Base-by-base conservation (phyloP, 495 filamentous ascomycete species). In the Podospora comata region DNA sequence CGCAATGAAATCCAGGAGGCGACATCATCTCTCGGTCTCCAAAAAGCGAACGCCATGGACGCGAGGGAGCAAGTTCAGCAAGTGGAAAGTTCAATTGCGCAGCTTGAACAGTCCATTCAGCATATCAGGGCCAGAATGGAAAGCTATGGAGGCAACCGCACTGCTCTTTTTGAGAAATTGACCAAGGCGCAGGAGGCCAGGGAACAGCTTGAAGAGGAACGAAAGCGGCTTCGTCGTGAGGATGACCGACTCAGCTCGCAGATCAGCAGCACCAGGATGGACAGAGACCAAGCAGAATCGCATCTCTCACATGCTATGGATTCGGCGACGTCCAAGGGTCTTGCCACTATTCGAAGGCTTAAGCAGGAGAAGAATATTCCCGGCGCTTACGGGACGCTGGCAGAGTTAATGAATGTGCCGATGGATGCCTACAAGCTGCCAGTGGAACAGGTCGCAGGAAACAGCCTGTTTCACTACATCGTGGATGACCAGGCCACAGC, bases 381-480 rank as follows among this genome's bases (percentile, higher is more conserved):
- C 2, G 96, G 95, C n/a, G 91, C 94, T 18, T 95, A 97, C 72
- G 95, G 95, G 70, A 96, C 93, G 2, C 74, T 99, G 13, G 93
- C 94, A 18, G 95, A 99, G 76, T 86, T 99, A 7, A 85, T 97
- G 73, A 87, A 91, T 28, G 93, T 97, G 54, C 83, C 72, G 53
- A 72, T 83, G 62, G 92, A 96, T n/a, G 86, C 86, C 61, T 98
- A 95, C 77, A 88, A 92, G 48, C 90, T 92, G 55, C 92, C 95
- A 4, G 91, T 97, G 18, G 95, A 99, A 76, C 91, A 95, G 48
- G 95, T 93, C 4, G 96, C 93, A 9, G 96, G 95, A 5, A 89
- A 90, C 69, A 96, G 92, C 76, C 82, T 99, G 7, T 99, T 99
- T 79, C 92, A 99, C 79, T 96, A 96, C 72, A 92, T 99, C 27